Evolutionary conservation across 352 stramenopile species (phyloP).

Genomic region (Phytophthora multivora): DNA sequence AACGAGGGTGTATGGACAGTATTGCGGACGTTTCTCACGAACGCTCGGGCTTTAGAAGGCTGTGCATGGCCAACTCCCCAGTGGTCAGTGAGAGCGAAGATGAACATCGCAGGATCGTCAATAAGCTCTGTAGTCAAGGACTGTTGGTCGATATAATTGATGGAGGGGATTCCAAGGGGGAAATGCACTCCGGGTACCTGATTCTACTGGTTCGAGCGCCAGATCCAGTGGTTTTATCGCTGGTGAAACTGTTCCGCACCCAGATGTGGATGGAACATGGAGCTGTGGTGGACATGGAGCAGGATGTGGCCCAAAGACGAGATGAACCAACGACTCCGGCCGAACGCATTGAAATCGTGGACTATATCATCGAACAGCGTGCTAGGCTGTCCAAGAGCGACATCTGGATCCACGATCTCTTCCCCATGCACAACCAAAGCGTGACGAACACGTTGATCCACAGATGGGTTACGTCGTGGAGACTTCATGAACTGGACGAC

Average conservation of each 20-base stretch:
- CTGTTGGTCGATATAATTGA: constrained; percentile 86
- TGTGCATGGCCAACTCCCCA: constrained; percentile 62
- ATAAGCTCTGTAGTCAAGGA: constrained; percentile 73
- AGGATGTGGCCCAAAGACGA: constrained; percentile 64
- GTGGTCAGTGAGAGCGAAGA: constrained; percentile 73
- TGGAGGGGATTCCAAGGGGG: constrained; percentile 74
- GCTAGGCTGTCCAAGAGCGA: constrained; percentile 61
- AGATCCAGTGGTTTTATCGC: constrained; percentile 61
- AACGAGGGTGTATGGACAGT: constrained; percentile 29
- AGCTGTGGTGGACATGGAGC: constrained; percentile 77
- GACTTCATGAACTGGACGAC: constrained; percentile 56
- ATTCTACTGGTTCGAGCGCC: constrained; percentile 74
- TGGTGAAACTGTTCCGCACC: constrained; percentile 69
- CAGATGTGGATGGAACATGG: constrained; percentile 83
- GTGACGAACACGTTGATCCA: constrained; percentile 71
- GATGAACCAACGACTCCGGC: constrained; percentile 70
- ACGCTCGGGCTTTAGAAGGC: constrained; percentile 61
- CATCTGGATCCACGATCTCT: constrained; percentile 82
- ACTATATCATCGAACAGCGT: constrained; percentile 84
- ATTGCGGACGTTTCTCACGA: constrained; percentile 41
- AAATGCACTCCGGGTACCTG: constrained; percentile 84
- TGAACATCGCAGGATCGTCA: constrained; percentile 80
- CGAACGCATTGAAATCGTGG: constrained; percentile 85
- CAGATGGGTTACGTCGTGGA: constrained; percentile 70
- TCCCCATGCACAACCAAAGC: constrained; percentile 81